Percentiles rank a stretch among this genome's conserved stretches.
Conservation (phyloP, 1,284 basidiomycete species). For the Coniophora puteana region DNA sequence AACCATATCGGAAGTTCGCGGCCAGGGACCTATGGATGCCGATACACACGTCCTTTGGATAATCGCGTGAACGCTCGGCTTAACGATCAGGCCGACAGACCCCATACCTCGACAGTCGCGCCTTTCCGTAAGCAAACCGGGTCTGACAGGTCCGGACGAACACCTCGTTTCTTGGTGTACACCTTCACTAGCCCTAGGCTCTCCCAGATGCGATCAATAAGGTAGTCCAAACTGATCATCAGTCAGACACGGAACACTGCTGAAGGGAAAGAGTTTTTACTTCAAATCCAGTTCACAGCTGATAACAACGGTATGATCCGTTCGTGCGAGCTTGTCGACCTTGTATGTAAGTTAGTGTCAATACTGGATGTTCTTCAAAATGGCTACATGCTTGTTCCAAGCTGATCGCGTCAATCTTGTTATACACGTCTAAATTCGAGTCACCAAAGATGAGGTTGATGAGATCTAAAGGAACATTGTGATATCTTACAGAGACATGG, state of each 20-base stretch:
- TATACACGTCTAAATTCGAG: conserved; percentile 73
- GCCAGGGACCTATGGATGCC: conserved; percentile 89
- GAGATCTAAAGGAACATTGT: conserved; percentile 1
- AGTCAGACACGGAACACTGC: background rate
- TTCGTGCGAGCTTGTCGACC: conserved; percentile 83
- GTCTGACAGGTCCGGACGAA: conserved; percentile 85
- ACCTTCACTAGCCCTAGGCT: conserved; percentile 85
- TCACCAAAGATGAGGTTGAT: background rate
- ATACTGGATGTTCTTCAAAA: background rate
- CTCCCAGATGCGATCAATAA: conserved; percentile 90
- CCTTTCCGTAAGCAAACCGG: conserved; percentile 93
- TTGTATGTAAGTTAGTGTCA: conserved; percentile 5
- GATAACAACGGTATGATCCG: conserved; percentile 89
- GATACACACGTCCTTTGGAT: conserved; percentile 77
- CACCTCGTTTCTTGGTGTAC: conserved; percentile 97
- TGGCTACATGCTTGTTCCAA: conserved; percentile 66
- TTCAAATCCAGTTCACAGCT: conserved; percentile 92
- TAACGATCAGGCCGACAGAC: background rate
- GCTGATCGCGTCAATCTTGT: conserved; percentile 91
- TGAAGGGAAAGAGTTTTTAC: conserved; percentile 34
- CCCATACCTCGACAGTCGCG: conserved; percentile 83
- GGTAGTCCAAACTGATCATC: conserved; percentile 62
- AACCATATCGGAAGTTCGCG: conserved; percentile 88
- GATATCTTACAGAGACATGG: conserved; percentile 73
- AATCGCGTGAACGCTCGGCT: background rate